Evolutionary conservation across 2,329 filamentous ascomycete species (phyloP).

Genomic region (Colletotrichum tropicale): DNA sequence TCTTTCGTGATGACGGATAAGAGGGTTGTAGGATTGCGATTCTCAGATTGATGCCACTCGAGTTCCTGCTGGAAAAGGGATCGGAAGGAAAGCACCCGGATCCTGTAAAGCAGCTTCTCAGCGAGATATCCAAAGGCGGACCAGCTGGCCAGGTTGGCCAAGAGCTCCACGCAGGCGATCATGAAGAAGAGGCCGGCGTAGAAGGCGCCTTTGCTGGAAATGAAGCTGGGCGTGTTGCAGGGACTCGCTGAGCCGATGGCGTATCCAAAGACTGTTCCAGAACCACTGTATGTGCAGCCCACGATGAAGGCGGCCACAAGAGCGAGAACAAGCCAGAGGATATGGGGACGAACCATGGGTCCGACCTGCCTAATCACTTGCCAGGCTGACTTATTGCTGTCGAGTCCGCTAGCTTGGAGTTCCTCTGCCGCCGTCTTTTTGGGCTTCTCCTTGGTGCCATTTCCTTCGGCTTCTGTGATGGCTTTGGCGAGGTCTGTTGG

Average conservation of each 20-base stretch:
- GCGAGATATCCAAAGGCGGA: conserved; percentile 53
- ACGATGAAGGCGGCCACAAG: conserved; percentile 55
- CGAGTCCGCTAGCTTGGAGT: conserved; percentile 37
- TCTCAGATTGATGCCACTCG: conserved; percentile 73
- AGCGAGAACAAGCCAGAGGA: conserved; percentile 43
- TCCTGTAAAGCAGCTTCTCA: conserved; percentile 68
- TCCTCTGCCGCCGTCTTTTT: conserved; percentile 31
- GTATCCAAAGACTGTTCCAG: conserved; percentile 56
- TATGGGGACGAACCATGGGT: conserved; percentile 41
- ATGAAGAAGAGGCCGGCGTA: conserved; percentile 63
- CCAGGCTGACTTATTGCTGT: conserved; percentile 43
- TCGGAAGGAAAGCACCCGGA: conserved; percentile 68
- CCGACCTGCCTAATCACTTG: conserved; percentile 41
- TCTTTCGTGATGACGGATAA: conserved; percentile 74
- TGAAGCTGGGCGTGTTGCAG: conserved; percentile 43
- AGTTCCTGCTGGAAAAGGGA: conserved; percentile 70
- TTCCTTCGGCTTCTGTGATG: conserved; percentile 28
- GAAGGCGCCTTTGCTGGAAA: conserved; percentile 45
- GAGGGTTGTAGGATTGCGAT: conserved; percentile 64
- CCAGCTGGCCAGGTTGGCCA: conserved; percentile 62
- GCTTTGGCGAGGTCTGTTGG: background rate
- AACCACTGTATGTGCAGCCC: conserved; percentile 55
- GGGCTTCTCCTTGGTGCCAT: conserved; percentile 44
- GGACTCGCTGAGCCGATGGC: conserved; percentile 50
- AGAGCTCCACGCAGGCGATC: conserved; percentile 49